Base-by-base conservation (phyloP, 2,329 filamentous ascomycete species). In the Metarhizium rileyi region DNA sequence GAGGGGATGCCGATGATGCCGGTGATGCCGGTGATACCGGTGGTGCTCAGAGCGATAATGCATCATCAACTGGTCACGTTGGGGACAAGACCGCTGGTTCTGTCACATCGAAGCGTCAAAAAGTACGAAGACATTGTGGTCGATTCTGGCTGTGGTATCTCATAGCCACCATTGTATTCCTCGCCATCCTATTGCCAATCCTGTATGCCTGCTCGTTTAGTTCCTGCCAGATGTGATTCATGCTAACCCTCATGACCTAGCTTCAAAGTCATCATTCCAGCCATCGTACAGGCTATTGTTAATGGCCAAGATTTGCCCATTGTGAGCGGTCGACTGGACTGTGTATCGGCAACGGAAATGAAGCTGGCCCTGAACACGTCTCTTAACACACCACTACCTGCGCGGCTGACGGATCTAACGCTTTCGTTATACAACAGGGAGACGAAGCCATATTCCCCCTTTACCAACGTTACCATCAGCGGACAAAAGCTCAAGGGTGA, bases 191-290 rank as follows among this genome's bases (percentile, higher is more conserved):
- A 4, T 52, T 75, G 3, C 72, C 73, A 0, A 56, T 75, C 18
- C 53, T 74, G 72, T 75, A 61, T 63, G 71, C 65, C 1, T 16
- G 10, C 2, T 26, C 5, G 8, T 2, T 23, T 16, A 1, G 4
- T 12, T 44, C 12, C 10, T 20, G n/a, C 1, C n/a, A 50, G 36
- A 12, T 41, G 23, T 46, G n/a, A 40, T 27, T n/a, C 47, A 57
- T 47, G 57, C 47, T 30, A 20, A 45, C 14, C 5, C 22, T 12
- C 4, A 10, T 12, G 5, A 20, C 25, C 23, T 23, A 75, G 73
- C 27, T 76, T 76, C 60, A 60, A 66, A 20, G 64, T 73, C 18
- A 69, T 71, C 7, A 64, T 76, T 26, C 73, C 73, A 1, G 66
- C 66, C n/a, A 67, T 75, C 28, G 66, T 72, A 1, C 71, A 73